These are phyloP conservation scores for Gracilaria gracilis DNA, from an alignment of 23 red algal genomes.

Conservation along the genomic window DNA sequence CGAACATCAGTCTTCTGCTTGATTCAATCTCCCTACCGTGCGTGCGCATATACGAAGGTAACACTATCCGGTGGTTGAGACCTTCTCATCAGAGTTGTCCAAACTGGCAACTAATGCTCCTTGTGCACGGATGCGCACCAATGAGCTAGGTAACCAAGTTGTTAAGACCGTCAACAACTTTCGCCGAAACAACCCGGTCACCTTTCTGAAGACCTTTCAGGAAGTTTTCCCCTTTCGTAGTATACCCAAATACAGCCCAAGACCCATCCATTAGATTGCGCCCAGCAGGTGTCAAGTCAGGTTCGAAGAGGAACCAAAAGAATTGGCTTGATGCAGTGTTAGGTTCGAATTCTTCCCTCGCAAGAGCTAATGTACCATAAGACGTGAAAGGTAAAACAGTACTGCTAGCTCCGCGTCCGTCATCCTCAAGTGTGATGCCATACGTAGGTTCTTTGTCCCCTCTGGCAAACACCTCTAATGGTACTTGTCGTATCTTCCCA, in stretches of 20 bases:
- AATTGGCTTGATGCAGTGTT: slow-evolving; percentile 91
- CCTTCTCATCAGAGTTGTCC: not conserved
- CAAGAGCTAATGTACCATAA: slow-evolving; percentile 85
- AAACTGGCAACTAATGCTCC: not conserved
- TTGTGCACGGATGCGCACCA: not conserved
- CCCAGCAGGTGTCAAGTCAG: slow-evolving; percentile 96
- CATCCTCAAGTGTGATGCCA: slow-evolving; percentile 92
- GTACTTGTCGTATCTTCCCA: slow-evolving; percentile 75
- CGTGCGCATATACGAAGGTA: not conserved
- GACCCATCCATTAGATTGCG: slow-evolving; percentile 94
- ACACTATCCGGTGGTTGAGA: no score
- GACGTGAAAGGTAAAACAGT: slow-evolving; percentile 95
- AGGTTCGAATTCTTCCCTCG: slow-evolving; percentile 89
- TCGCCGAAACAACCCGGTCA: slow-evolving; percentile 82
- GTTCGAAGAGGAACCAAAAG: slow-evolving; percentile 99
- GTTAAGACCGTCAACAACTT: slow-evolving; percentile 82
- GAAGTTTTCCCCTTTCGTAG: slow-evolving; percentile 81
- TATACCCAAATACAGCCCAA: slow-evolving; percentile 95
- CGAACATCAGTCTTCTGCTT: not conserved
- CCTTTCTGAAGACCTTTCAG: slow-evolving; percentile 83
- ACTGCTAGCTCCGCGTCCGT: slow-evolving; percentile 77
- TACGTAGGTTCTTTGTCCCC: slow-evolving; percentile 89
- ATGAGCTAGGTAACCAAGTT: slow-evolving; percentile 41
- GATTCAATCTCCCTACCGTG: not conserved
- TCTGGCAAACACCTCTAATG: slow-evolving; percentile 95